Evolutionary conservation across 805 yeast genomes (phyloP), one percentile per base, ranked within the genome.

Genomic region (Myxozyma udenii): DNA sequence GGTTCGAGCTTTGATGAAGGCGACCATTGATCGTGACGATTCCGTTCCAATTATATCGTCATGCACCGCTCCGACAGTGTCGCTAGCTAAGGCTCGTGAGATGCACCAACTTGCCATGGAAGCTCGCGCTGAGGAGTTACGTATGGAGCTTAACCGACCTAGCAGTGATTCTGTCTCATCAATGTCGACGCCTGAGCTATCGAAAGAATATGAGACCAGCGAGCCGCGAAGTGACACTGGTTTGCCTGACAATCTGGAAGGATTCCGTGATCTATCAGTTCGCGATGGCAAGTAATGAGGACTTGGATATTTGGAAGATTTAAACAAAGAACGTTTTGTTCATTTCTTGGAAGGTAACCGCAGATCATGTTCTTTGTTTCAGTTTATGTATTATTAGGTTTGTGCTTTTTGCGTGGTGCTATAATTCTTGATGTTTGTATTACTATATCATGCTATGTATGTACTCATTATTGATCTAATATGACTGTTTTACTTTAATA

Each of bases 11-110:
- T 74, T 93, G 55, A 87, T 90, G 81, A 88, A 90, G 54, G 95
- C 98, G 0, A 93, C 98, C 0, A 95, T 93, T 62, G 99, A 93
- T 66, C 76, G 95, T 50, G 98, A 93, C 70, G 97, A 93, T 51
- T 70, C 86, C 1, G 87, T 86, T 12, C 97, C 98, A 0, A 93
- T 88, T 1, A 84, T 90, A 7, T 85, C 95, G 54, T 85, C 96
- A 14, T 91, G 95, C 67, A 84, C 85, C 11, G 88, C 97, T 0
- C 98, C 98, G n/a, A 91, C 98, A 0, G 89, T 93, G 6, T 83
- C 95, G 9, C 72, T 93, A 57, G 79, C 81, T 43, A 83, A 81
- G 62, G 98, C 98, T 0, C 95, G 88, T 68, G 95, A 83, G 63
- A 68, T 93, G 46, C 45, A 46, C 19, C 25, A 46, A 14, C 43